Evolutionary conservation across 768 basidiomycete species (phyloP).

Genomic region (Dentipellis fragilis): DNA sequence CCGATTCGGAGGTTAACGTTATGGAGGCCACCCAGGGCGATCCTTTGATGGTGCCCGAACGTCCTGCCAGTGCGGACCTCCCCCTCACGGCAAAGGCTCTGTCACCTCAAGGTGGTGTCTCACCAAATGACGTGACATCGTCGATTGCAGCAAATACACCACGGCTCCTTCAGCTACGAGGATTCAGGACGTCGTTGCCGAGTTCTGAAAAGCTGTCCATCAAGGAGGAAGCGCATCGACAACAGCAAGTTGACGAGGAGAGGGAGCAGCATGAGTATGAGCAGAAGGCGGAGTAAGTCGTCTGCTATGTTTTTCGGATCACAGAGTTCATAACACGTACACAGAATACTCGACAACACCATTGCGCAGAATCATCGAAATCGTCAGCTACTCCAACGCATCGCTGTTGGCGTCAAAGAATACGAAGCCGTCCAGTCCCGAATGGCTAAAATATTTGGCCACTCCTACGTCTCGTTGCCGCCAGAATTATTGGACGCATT

Average conservation of each 20-base stretch:
- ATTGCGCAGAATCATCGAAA: constrained; percentile 55
- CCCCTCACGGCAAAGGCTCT: background rate
- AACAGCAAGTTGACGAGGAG: constrained; percentile 34
- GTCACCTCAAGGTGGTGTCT: background rate
- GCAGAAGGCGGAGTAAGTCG: constrained; percentile 40
- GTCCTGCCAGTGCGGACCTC: background rate
- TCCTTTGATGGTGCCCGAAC: no score
- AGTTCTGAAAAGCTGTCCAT: constrained; percentile 12
- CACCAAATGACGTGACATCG: background rate
- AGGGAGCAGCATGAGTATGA: constrained; percentile 48
- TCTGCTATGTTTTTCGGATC: no score
- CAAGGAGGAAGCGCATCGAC: constrained; percentile 23
- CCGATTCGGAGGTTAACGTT: background rate
- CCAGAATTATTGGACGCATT: constrained; percentile 65
- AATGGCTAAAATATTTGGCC: constrained; percentile 37
- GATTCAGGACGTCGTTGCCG: constrained; percentile 27
- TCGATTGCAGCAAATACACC: background rate
- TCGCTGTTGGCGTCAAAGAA: constrained; percentile 52
- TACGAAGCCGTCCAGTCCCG: constrained; percentile 52
- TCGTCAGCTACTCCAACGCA: constrained; percentile 57
- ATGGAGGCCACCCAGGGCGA: no score
- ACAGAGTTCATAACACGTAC: background rate
- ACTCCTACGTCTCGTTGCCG: constrained; percentile 41
- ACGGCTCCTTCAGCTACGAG: constrained; percentile 6
- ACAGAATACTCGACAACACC: constrained; percentile 51